These are phyloP conservation scores for Lentinus polychrous DNA, from an alignment of 1,284 basidiomycete species.

Conservation along the genomic window DNA sequence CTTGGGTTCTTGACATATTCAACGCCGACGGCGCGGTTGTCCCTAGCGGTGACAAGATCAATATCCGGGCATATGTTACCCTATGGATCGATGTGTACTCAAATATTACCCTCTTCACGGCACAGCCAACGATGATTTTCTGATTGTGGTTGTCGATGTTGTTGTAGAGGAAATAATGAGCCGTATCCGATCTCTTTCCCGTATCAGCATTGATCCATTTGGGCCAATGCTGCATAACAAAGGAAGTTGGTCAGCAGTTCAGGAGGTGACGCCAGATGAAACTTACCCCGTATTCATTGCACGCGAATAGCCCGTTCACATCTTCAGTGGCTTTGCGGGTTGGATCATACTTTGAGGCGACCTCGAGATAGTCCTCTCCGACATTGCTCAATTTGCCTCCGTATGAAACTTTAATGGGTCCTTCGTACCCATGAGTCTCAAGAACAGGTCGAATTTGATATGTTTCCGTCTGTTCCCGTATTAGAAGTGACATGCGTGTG, in stretches of 20 bases:
- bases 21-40: slow-evolving; percentile 42
- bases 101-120: slow-evolving; percentile 23
- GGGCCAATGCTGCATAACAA: slow-evolving; percentile 3
- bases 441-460: slow-evolving; percentile 7
- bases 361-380: slow-evolving; percentile 34
- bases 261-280: too few species aligned
- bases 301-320: slow-evolving; percentile 5
- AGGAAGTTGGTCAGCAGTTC: not conserved
- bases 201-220: slow-evolving; percentile 41
- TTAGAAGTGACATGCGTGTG: not conserved
- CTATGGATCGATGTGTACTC: slow-evolving; percentile 12
- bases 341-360: slow-evolving; percentile 33
- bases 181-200: slow-evolving; percentile 50
- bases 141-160: slow-evolving; percentile 23
- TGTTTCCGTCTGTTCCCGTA: slow-evolving; percentile 6
- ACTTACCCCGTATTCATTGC: slow-evolving; percentile 9
- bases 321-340: slow-evolving; percentile 5
- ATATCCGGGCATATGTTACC: not conserved
- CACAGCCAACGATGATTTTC: slow-evolving; percentile 17
- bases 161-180: slow-evolving; percentile 53
- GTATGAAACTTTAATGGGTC: slow-evolving; percentile 10
- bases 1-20: slow-evolving; percentile 40
- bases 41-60: slow-evolving; percentile 4
- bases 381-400: slow-evolving; percentile 24
- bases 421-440: slow-evolving; percentile 10